Evolutionary conservation across 2,329 filamentous ascomycete genomes (phyloP).

Genomic region (Oidium heveae): DNA sequence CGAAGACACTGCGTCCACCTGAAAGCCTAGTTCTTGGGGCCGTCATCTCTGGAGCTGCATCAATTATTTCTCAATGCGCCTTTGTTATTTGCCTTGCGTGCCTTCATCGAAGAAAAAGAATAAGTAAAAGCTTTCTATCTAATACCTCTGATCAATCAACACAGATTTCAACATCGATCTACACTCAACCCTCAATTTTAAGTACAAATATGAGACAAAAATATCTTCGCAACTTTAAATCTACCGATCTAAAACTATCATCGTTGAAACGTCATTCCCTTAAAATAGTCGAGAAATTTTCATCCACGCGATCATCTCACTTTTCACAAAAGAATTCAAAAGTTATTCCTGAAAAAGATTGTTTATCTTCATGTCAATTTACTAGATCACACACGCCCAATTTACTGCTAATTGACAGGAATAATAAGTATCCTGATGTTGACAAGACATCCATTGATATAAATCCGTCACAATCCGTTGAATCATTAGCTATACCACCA

Average conservation of each 20-base stretch:
- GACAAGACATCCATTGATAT: not conserved
- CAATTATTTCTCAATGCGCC: conserved; percentile 8
- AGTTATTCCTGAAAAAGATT: not conserved
- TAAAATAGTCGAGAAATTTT: too few species aligned
- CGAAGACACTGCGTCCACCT: conserved; percentile 6
- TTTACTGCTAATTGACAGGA: not conserved
- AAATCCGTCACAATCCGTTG: not conserved
- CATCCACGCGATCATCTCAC: too few species aligned
- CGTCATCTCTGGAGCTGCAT: conserved; percentile 11
- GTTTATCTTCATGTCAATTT: not conserved
- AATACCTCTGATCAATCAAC: not conserved
- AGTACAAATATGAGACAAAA: not conserved
- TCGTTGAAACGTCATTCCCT: not conserved
- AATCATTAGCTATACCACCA: not conserved
- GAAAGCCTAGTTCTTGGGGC: conserved; percentile 7
- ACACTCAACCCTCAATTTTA: not conserved
- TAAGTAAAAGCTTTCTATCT: conserved; percentile 4
- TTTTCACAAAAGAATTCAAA: not conserved
- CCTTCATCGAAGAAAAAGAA: conserved; percentile 6
- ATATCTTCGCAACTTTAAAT: not conserved
- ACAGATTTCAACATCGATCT: not conserved
- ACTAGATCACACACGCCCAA: not conserved
- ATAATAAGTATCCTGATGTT: not conserved
- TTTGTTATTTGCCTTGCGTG: conserved; percentile 11
- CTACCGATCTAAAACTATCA: not conserved